Conservation (phyloP, 768 basidiomycete genomes). For the Suillus paluster region DNA sequence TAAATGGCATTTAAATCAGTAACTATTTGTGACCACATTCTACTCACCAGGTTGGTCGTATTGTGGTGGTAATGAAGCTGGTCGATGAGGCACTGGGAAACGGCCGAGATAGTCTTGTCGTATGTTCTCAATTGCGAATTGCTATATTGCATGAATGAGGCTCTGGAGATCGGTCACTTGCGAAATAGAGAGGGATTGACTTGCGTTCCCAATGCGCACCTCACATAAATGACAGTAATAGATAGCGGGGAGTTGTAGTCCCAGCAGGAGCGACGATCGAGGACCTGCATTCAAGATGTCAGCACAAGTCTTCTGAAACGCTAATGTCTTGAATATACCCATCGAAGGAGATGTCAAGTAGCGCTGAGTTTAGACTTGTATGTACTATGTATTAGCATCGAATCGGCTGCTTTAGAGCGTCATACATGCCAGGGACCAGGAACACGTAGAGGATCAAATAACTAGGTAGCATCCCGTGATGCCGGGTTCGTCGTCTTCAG, state of each 20-base stretch:
- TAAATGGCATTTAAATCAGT: constrained; percentile 33
- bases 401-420: not conserved
- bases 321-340: constrained; percentile 1
- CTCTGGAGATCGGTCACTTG: constrained; percentile 46
- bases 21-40: constrained; percentile 9
- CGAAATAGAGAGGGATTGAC: not conserved
- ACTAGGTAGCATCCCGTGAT: not conserved
- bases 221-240: not conserved
- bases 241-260: not conserved
- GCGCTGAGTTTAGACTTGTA: not conserved
- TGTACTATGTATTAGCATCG: not conserved
- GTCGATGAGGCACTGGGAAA: no score
- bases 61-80: constrained; percentile 96
- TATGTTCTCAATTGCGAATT: no score
- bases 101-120: no score
- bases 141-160: constrained; percentile 78
- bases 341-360: not conserved
- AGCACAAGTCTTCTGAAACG: not conserved
- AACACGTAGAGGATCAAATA: not conserved
- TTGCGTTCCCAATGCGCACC: no score
- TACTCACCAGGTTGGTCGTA: constrained; percentile 82
- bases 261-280: not conserved
- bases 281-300: not conserved
- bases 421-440: constrained; percentile 2
- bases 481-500: not conserved